phyloP scores from a whole-genome alignment of 2,329 filamentous ascomycete genomes.

The Alternaria ventricosa region DNA sequence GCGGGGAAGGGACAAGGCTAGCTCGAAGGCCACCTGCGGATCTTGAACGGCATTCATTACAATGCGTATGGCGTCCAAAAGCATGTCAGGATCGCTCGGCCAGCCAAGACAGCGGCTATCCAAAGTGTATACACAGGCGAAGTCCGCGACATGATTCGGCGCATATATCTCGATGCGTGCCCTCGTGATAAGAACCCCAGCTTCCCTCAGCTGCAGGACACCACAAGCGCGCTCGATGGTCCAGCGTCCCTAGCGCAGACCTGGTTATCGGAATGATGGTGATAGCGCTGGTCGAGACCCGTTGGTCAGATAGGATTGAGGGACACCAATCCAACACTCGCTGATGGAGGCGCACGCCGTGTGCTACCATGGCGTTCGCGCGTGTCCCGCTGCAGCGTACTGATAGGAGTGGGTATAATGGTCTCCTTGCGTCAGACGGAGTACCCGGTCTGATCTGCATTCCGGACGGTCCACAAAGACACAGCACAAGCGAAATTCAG shows the following conservation, averaged over 20 bases:
- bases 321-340: slow-evolving; percentile 18
- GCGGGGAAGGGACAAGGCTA: slow-evolving; percentile 14
- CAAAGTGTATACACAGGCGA: slow-evolving; percentile 29
- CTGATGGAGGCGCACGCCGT: slow-evolving; percentile 18
- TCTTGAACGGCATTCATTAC: slow-evolving; percentile 2
- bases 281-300: slow-evolving; percentile 12
- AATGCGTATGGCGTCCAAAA: neutral
- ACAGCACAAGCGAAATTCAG: neutral
- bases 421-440: slow-evolving; percentile 15
- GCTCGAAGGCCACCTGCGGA: slow-evolving; percentile 1
- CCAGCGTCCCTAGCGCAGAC: slow-evolving; percentile 25
- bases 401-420: slow-evolving; percentile 22
- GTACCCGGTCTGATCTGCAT: slow-evolving; percentile 20
- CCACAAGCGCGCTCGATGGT: slow-evolving; percentile 18
- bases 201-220: slow-evolving; percentile 22
- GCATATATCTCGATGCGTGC: slow-evolving; percentile 22
- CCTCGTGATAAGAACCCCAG: slow-evolving; percentile 23
- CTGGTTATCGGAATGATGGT: slow-evolving; percentile 33
- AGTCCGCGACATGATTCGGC: slow-evolving; percentile 24
- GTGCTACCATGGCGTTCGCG: slow-evolving; percentile 17
- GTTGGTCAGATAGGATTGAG: slow-evolving; percentile 24
- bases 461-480: slow-evolving; percentile 13
- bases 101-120: slow-evolving; percentile 3
- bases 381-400: slow-evolving; percentile 10
- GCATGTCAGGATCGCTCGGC: neutral